These are phyloP conservation scores for Diplodia intermedia DNA, from an alignment of 2,329 filamentous ascomycete genomes.

Conservation along the genomic window DNA sequence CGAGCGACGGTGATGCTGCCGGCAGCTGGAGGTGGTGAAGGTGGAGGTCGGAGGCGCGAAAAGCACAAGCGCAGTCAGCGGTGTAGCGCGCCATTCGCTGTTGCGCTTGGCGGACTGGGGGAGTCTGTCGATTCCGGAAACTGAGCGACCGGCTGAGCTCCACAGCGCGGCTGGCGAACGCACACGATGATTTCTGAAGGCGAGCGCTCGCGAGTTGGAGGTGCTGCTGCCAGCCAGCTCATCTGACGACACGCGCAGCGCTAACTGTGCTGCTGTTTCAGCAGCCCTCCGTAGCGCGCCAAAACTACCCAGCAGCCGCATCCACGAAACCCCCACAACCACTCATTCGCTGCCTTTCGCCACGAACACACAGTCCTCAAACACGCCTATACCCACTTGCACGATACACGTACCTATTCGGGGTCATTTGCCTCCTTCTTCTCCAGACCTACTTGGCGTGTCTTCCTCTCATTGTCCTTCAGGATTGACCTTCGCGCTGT, in stretches of 20 bases:
- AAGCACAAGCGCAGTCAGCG: conserved; percentile 29
- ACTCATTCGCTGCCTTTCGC: neutral
- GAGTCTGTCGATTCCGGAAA: conserved; percentile 10
- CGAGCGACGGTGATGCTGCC: conserved; percentile 10
- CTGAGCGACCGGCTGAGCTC: conserved; percentile 17
- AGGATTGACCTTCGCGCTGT: neutral
- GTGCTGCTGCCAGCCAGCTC: conserved; percentile 12
- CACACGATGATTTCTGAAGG: conserved; percentile 19
- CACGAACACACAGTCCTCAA: neutral
- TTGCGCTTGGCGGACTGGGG: conserved; percentile 22
- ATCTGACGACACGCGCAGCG: neutral
- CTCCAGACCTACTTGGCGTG: neutral
- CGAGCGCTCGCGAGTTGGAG: conserved; percentile 4
- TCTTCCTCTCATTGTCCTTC: neutral
- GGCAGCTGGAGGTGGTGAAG: conserved; percentile 9
- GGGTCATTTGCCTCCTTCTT: neutral
- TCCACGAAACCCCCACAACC: neutral
- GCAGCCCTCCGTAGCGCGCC: conserved; percentile 1
- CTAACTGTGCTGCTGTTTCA: neutral
- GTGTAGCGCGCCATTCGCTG: conserved; percentile 29
- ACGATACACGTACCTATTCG: neutral
- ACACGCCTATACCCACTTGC: neutral
- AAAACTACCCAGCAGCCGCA: conserved; percentile 17
- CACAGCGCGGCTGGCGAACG: conserved; percentile 9
- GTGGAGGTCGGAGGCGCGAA: conserved; percentile 12